Evolutionary conservation across 306 rosid genomes (phyloP), one percentile per base, ranked within the genome.

Genomic region (Nissolia schottii): DNA sequence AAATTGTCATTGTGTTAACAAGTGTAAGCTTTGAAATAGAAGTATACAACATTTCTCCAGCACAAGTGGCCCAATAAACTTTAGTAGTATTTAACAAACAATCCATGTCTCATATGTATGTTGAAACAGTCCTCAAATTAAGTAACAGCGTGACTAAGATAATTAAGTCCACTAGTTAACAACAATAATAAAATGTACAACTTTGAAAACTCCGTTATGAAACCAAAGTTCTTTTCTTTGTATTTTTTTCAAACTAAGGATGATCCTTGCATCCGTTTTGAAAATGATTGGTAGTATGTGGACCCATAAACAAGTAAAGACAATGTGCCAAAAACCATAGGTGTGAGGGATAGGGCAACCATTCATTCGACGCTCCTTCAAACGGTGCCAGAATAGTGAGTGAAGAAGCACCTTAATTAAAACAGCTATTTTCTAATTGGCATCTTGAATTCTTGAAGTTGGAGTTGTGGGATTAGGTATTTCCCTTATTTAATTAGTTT

Each of bases 201-300:
- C 16, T 43, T 64, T 54, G 67, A 28, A 64, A 35, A 70, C 71
- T 43, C 64, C 35, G 55, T 20, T 78, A 25, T 16, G 31, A 78
- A 62, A 70, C 48, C 32, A 62, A 28, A 12, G 20, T n/a, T 45
- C 1, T 45, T 45, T 12, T n/a, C 7, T 41, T 41, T 40, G 7
- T 3, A 4, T 2, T 38, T 8, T 61, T 38, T 55, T 15, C 48
- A 70, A 51, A 41, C n/a, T 70, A 34, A 1, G 19, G 53, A 70
- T 53, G 40, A 41, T 45, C 66, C 60, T 54, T 40, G 68, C 27
- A 78, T 71, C 73, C 77, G 64, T 45, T 19, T 35, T 15, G 54
- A 78, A 71, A 79, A 65, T 57, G 66, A 79, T 64, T 64, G 82
- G 65, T 37, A 25, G 75, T n/a, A n/a, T n/a, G n/a, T 23, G 71